phyloP scores from a whole-genome alignment of 2,329 filamentous ascomycete genomes.

The Colletotrichum sp. region DNA sequence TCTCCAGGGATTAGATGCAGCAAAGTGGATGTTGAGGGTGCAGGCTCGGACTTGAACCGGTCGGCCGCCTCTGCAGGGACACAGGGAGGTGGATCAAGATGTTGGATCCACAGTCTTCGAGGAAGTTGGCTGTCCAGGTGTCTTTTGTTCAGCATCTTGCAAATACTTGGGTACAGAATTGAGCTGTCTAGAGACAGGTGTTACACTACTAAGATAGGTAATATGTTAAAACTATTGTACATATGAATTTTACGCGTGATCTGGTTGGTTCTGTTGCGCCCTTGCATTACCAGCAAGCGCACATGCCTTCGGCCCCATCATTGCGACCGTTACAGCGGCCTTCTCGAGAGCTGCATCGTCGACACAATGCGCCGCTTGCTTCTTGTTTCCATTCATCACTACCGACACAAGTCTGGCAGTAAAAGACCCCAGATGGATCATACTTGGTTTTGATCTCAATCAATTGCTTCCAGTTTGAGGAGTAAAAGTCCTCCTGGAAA shows the following conservation, averaged over 20 bases:
- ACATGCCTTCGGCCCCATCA: not conserved
- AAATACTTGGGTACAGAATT: not conserved
- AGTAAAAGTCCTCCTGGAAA: slow-evolving; percentile 34
- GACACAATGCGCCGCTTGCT: not conserved
- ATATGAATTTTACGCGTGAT: not conserved
- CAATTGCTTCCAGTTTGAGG: slow-evolving; percentile 43
- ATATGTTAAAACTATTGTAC: not conserved
- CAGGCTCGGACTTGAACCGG: not conserved
- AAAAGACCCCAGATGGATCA: slow-evolving; percentile 51
- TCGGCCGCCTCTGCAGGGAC: not conserved
- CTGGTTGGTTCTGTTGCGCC: not conserved
- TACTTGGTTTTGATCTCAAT: slow-evolving; percentile 53
- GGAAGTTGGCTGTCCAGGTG: not conserved
- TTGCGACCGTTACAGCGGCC: not conserved
- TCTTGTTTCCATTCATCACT: slow-evolving; percentile 48
- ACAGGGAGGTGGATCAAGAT: not conserved
- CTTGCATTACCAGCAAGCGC: not conserved
- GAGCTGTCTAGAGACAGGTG: not conserved
- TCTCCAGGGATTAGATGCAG: not conserved
- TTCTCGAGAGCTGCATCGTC: not conserved
- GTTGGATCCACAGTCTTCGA: not conserved
- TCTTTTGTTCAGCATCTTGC: not conserved
- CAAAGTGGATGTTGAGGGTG: not conserved
- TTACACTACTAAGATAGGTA: not conserved
- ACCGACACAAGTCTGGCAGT: slow-evolving; percentile 47